Conservation (phyloP, 805 yeast species). For the Metschnikowia orientalis region DNA sequence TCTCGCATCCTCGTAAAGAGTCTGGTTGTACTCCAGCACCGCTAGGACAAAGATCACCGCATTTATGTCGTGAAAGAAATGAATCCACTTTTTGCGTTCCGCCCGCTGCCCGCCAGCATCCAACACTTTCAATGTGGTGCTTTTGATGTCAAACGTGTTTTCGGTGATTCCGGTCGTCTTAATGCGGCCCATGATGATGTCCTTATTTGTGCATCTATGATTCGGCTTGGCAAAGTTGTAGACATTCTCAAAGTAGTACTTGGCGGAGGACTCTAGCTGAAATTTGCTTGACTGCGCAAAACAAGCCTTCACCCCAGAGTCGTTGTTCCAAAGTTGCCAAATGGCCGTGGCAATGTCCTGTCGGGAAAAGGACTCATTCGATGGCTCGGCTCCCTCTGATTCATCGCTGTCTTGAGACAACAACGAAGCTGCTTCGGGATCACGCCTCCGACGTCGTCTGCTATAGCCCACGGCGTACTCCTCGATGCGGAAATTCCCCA, state of each 20-base stretch:
- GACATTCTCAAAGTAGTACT: conserved; percentile 76
- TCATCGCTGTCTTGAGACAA: conserved; percentile 12
- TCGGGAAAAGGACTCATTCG: conserved; percentile 23
- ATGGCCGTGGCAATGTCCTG: conserved; percentile 70
- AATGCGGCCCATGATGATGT: conserved; percentile 84
- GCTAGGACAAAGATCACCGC: conserved; percentile 87
- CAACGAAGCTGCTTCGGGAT: conserved; percentile 6
- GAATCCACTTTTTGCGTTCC: conserved; percentile 92
- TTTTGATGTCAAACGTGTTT: conserved; percentile 64
- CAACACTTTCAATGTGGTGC: conserved; percentile 65
- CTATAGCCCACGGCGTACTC: conserved; percentile 16
- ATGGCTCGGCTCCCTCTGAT: conserved; percentile 1
- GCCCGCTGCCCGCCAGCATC: conserved; percentile 98
- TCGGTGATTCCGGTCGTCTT: conserved; percentile 96
- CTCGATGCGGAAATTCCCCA: conserved; percentile 11
- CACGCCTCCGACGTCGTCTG: conserved; percentile 3
- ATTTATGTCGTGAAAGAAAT: conserved; percentile 86
- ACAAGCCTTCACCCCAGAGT: conserved; percentile 60
- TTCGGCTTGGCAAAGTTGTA: conserved; percentile 55
- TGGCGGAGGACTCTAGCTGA: conserved; percentile 80
- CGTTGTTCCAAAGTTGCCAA: conserved; percentile 60
- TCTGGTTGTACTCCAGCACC: conserved; percentile 88
- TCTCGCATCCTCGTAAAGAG: conserved; percentile 80
- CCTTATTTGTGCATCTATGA: conserved; percentile 73
- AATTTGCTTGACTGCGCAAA: conserved; percentile 64